A percentile compares a stretch with the other conserved stretches of the same genome.
These are phyloP conservation scores for Terfezia claveryi DNA, from an alignment of 495 filamentous ascomycete species.

Conservation along the genomic window DNA sequence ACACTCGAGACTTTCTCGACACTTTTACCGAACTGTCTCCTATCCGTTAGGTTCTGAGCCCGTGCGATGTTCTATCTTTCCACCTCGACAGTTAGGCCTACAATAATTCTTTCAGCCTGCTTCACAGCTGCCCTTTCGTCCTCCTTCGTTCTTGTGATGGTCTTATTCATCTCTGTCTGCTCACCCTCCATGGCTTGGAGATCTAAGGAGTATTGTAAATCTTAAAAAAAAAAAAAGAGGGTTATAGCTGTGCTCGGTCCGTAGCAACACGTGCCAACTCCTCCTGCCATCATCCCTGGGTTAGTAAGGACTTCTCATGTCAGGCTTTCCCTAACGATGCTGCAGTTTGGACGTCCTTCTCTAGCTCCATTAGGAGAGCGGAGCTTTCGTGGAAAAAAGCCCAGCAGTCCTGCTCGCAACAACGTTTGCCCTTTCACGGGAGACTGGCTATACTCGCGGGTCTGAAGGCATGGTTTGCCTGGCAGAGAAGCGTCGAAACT, in stretches of 20 bases:
- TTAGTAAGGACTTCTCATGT: constrained; percentile 70
- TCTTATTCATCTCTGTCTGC: constrained; percentile 48
- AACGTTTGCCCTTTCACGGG: constrained; percentile 31
- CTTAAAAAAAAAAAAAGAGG: too few species aligned
- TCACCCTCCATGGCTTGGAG: constrained; percentile 57
- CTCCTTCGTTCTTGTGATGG: constrained; percentile 39
- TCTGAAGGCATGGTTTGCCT: background rate
- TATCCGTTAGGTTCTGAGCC: constrained; percentile 58
- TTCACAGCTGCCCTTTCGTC: constrained; percentile 53
- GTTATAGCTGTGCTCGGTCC: constrained; percentile 58
- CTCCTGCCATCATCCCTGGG: constrained; percentile 24
- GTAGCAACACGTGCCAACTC: constrained; percentile 51
- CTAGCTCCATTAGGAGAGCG: constrained; percentile 53
- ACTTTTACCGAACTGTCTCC: constrained; percentile 42
- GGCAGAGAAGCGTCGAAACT: background rate
- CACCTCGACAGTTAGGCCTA: constrained; percentile 59
- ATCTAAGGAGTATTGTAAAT: too few species aligned
- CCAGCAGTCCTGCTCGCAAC: constrained; percentile 65
- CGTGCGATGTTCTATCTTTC: constrained; percentile 64
- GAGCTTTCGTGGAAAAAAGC: constrained; percentile 58
- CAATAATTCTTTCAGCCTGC: constrained; percentile 52
- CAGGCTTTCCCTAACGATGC: constrained; percentile 80
- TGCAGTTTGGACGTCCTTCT: constrained; percentile 66
- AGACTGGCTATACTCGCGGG: background rate
- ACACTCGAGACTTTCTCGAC: constrained; percentile 11